Conservation (phyloP, 2,329 filamentous ascomycete genomes). For the Mariannaea sp. region DNA sequence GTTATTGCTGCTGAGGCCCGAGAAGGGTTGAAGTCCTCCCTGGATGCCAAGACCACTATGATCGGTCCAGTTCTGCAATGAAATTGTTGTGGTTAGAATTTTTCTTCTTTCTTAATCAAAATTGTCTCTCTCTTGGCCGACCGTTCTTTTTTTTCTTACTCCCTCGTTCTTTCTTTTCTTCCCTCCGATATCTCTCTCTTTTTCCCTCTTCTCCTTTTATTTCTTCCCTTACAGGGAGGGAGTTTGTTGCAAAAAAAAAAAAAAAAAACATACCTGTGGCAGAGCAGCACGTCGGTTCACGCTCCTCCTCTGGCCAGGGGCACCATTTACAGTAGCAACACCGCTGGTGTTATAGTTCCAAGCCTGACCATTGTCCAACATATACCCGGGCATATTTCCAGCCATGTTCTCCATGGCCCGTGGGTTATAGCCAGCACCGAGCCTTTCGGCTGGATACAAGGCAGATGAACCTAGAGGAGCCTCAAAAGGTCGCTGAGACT, state of each 20-base stretch:
- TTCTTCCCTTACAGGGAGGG: no score
- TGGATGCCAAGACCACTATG: constrained; percentile 51
- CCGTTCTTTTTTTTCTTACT: no score
- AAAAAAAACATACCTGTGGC: constrained; percentile 67
- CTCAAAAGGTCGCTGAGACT: constrained; percentile 78
- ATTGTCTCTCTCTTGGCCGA: no score
- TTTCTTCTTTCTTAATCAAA: no score
- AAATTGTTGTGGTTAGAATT: no score
- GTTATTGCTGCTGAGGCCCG: constrained; percentile 44
- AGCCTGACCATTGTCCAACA: constrained; percentile 72
- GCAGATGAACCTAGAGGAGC: constrained; percentile 65
- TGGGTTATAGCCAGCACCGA: constrained; percentile 61
- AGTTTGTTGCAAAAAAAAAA: background rate
- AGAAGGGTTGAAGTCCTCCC: constrained; percentile 44
- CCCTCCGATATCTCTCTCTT: no score
- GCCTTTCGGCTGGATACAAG: constrained; percentile 73
- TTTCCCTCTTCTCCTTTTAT: no score
- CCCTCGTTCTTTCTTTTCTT: no score
- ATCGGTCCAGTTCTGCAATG: constrained; percentile 60
- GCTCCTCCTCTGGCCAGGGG: constrained; percentile 60
- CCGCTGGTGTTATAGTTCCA: constrained; percentile 77
- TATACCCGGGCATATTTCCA: constrained; percentile 52
- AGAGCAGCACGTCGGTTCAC: constrained; percentile 65
- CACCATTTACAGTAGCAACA: constrained; percentile 66
- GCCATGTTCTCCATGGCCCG: constrained; percentile 61